Percentiles rank a stretch among this genome's conserved stretches.
Evolutionary conservation across 371 early-diverging fungal genomes (phyloP).

Genomic region (Rhizopus delemar): DNA sequence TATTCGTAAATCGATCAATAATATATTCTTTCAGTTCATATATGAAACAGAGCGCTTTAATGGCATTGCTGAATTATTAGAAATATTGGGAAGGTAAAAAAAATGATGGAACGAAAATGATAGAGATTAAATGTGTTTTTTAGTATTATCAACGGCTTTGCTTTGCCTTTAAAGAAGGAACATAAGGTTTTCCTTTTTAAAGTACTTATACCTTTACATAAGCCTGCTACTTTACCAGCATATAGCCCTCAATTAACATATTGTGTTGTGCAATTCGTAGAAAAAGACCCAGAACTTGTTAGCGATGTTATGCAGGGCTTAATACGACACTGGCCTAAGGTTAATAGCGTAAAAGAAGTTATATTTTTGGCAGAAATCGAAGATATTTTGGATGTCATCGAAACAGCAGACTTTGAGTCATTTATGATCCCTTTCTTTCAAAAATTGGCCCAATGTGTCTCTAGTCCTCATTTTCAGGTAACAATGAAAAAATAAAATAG

Average conservation of each 20-base stretch:
- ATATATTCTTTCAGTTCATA: conserved; percentile 95
- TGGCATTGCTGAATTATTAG: conserved; percentile 95
- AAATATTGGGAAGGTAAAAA: conserved; percentile 84
- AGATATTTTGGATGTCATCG: conserved; percentile 92
- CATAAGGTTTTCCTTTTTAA: conserved; percentile 92
- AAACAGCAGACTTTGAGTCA: conserved; percentile 83
- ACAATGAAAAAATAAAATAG: neutral
- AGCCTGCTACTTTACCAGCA: conserved; percentile 83
- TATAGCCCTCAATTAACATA: conserved; percentile 97
- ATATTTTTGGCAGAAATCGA: conserved; percentile 97
- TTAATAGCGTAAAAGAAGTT: conserved; percentile 96
- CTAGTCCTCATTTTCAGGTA: conserved; percentile 96
- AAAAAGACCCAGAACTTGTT: conserved; percentile 92
- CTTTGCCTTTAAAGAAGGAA: conserved; percentile 95
- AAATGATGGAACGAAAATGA: neutral
- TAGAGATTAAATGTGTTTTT: neutral
- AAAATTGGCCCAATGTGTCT: conserved; percentile 87
- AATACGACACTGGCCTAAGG: conserved; percentile 96
- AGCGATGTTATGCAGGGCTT: conserved; percentile 85
- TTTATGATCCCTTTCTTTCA: conserved; percentile 89
- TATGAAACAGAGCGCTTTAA: conserved; percentile 96
- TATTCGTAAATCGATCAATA: conserved; percentile 94
- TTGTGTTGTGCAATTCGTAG: conserved; percentile 96
- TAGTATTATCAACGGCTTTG: conserved; percentile 97
- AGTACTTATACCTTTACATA: conserved; percentile 94